These are phyloP conservation scores for Coemansia aciculifera DNA, from an alignment of 192 early-diverging fungal species.

Conservation along the genomic window DNA sequence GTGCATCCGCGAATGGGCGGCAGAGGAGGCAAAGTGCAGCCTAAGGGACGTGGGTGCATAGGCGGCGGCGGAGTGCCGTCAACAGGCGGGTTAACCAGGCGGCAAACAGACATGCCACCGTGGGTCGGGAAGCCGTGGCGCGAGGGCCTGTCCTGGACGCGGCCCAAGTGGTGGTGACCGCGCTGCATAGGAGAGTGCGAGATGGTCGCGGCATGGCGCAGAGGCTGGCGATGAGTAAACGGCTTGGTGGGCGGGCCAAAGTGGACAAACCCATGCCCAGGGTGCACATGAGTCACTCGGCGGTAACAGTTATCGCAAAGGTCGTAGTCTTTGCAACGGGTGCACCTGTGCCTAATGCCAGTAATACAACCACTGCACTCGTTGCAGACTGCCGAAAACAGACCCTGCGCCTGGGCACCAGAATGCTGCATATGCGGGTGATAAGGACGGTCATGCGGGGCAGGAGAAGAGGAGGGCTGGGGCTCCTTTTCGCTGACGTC, in stretches of 20 bases:
- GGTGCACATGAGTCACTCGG: constrained; percentile 28
- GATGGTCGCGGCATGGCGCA: neutral
- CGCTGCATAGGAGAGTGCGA: neutral
- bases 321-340: constrained; percentile 52
- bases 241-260: constrained; percentile 28
- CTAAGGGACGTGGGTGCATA: neutral
- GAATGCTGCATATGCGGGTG: neutral
- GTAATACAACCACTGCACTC: constrained; percentile 57
- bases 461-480: neutral
- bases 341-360: constrained; percentile 64
- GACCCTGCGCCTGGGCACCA: neutral
- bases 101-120: constrained; percentile 11
- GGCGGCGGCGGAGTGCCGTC: neutral
- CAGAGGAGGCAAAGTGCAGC: neutral
- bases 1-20: constrained; percentile 3
- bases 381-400: constrained; percentile 52
- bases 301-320: constrained; percentile 60
- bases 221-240: constrained; percentile 2
- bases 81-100: constrained; percentile 13
- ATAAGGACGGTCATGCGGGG: constrained; percentile 42
- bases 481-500: neutral
- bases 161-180: neutral
- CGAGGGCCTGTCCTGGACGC: constrained; percentile 3
- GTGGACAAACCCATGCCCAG: constrained; percentile 48
- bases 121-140: neutral